Conservation (phyloP, 805 yeast species). For the Ogataea paradorogensis region DNA sequence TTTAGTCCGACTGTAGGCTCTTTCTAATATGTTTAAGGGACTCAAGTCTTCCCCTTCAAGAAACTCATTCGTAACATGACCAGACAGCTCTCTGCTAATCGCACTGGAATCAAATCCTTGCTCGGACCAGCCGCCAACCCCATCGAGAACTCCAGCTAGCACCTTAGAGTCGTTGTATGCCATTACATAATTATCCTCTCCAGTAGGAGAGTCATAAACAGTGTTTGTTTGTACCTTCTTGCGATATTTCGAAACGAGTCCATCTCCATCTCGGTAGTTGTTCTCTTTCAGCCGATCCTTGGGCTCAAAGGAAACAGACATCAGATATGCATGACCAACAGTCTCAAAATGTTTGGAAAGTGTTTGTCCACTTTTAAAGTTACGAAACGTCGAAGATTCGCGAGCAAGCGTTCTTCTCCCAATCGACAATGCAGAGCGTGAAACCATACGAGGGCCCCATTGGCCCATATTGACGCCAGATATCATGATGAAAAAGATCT, state of each 20-base stretch:
- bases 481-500: conserved; percentile 1
- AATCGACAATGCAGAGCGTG: not conserved
- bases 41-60: conserved; percentile 21
- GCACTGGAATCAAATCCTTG: conserved; percentile 89
- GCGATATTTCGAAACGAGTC: conserved; percentile 27
- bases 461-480: not conserved
- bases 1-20: conserved; percentile 55
- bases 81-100: conserved; percentile 76
- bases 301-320: conserved; percentile 72
- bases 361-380: conserved; percentile 29
- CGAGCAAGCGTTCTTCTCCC: conserved; percentile 19
- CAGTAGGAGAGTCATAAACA: conserved; percentile 53
- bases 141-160: conserved; percentile 86
- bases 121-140: conserved; percentile 97
- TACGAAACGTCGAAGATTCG: conserved; percentile 26
- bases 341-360: conserved; percentile 25
- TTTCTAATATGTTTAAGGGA: conserved; percentile 49
- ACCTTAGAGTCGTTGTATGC: conserved; percentile 42
- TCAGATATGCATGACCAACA: conserved; percentile 41
- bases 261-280: conserved; percentile 32
- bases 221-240: conserved; percentile 22
- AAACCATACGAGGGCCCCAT: not conserved
- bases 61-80: conserved; percentile 44
- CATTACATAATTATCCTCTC: conserved; percentile 73
- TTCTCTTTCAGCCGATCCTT: conserved; percentile 57